Conservation (phyloP, 164 flowering plant genomes). For the Annona cherimola region DNA sequence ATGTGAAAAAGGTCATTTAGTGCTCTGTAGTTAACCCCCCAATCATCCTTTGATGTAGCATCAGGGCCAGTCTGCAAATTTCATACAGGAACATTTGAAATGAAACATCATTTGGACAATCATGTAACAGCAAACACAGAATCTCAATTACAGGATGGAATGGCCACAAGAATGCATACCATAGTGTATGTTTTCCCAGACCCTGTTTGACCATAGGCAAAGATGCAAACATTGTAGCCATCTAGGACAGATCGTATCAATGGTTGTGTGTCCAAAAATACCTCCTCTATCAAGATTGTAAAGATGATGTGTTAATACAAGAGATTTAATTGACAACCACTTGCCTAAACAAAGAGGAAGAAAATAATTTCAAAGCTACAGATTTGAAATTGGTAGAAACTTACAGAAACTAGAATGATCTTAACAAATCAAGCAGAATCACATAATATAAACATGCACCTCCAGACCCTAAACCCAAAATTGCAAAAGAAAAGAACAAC, state of each 20-base stretch:
- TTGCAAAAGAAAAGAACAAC: not conserved
- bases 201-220: slow-evolving; percentile 99
- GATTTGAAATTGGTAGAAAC: not conserved
- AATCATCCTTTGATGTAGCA: slow-evolving; percentile 50
- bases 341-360: too few species aligned
- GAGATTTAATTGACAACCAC: too few species aligned
- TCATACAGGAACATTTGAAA: not conserved
- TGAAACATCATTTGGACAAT: not conserved
- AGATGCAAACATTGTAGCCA: slow-evolving; percentile 93
- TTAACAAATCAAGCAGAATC: not conserved
- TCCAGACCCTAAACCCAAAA: not conserved
- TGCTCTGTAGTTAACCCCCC: slow-evolving; percentile 86
- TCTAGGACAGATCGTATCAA: slow-evolving; percentile 86
- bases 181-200: slow-evolving; percentile 95
- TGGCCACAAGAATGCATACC: slow-evolving; percentile 33
- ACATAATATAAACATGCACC: not conserved
- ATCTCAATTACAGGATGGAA: not conserved
- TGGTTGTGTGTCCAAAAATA: slow-evolving; percentile 84
- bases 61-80: slow-evolving; percentile 63
- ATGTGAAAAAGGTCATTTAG: slow-evolving; percentile 73
- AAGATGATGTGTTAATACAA: not conserved
- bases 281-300: slow-evolving; percentile 56
- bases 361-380: not conserved
- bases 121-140: not conserved
- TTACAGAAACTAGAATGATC: too few species aligned